A percentile compares a stretch with the other conserved stretches of the same genome.
Conservation (phyloP, 2,329 filamentous ascomycete species). For the Gaeumannomyces sp. region DNA sequence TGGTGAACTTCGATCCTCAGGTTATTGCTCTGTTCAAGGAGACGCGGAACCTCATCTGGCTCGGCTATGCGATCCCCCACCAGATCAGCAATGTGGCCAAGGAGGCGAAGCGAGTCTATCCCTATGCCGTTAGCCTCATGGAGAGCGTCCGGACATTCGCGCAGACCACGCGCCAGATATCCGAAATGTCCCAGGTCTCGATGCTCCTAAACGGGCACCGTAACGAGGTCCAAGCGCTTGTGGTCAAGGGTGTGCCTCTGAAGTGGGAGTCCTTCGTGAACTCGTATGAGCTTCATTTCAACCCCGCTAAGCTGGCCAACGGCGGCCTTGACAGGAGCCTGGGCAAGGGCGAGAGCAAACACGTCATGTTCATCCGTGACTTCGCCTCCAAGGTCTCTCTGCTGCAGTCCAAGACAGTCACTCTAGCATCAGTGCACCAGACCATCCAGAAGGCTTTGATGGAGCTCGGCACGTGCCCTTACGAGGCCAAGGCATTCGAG, state of each 20-base stretch:
- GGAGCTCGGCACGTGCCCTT: slow-evolving; percentile 79
- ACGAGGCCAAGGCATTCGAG: slow-evolving; percentile 73
- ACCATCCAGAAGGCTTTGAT: slow-evolving; percentile 73
- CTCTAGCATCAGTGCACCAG: slow-evolving; percentile 72
- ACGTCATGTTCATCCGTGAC: slow-evolving; percentile 93
- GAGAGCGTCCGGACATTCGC: slow-evolving; percentile 93
- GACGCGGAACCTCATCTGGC: slow-evolving; percentile 91
- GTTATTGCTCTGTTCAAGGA: slow-evolving; percentile 98
- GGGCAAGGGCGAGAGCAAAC: slow-evolving; percentile 72
- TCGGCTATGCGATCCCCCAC: slow-evolving; percentile 90
- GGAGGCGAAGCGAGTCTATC: slow-evolving; percentile 97
- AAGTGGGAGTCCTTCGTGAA: slow-evolving; percentile 98
- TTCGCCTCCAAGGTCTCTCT: slow-evolving; percentile 83
- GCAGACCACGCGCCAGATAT: slow-evolving; percentile 79
- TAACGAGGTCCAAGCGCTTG: slow-evolving; percentile 78
- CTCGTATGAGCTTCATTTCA: slow-evolving; percentile 82
- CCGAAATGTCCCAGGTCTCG: slow-evolving; percentile 79
- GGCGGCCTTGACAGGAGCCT: slow-evolving; percentile 52
- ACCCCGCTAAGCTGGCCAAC: slow-evolving; percentile 51
- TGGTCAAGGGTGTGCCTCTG: slow-evolving; percentile 80
- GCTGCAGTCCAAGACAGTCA: slow-evolving; percentile 79
- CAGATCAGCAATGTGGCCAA: slow-evolving; percentile 93
- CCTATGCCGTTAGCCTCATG: slow-evolving; percentile 96
- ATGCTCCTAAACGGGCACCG: slow-evolving; percentile 85
- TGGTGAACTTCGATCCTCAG: slow-evolving; percentile 94